Base-by-base conservation (phyloP, 495 filamentous ascomycete genomes). In the Thermothielavioides terrestris region DNA sequence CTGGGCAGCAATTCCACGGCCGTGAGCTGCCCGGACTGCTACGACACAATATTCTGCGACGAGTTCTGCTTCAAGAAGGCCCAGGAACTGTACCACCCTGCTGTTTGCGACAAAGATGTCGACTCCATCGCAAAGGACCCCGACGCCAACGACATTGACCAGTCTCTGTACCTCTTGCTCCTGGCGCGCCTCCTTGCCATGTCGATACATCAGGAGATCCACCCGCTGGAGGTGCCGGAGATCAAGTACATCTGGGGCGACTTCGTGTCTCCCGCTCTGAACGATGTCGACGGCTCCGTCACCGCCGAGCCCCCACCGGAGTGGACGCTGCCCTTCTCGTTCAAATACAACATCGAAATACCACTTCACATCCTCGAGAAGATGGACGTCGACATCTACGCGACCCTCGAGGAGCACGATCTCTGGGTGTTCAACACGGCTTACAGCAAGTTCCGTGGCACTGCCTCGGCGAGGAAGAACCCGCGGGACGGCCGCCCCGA, bases 171-270 rank as follows among this genome's bases (percentile, higher is more conserved):
- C 61, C 76, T 89, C 4, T 70, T 91, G 5, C 80, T 94, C 0
- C 70, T 92, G 6, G 78, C 80, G 14, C 88, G 94, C 4, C 75
- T 88, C 0, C 68, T 97, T 18, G 89, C 92, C 35, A 87, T 96
- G 78, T 78, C 92, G 1, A 76, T 82, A 25, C 88, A 88, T n/a
- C 86, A 90, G 62, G 76, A 81, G 17, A 64, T 77, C 5, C 87
- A 98, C 58, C 88, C 94, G 1, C 77, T 97, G 12, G 84, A 92
- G 1, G 77, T 97, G 0, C 75, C 77, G 0, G 86, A 94, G 57
- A 77, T 92, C 26, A 91, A 90, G 58, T 95, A 89, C 67, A 90
- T 96, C 50, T 97, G 94, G 84, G 94, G 90, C n/a, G 92, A 77
- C 54, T 77, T 77, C 49, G 63, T 78, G n/a, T 63, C 67, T 12